Base-by-base conservation (phyloP, 106 monocot species). In the Phalaenopsis aphrodite region DNA sequence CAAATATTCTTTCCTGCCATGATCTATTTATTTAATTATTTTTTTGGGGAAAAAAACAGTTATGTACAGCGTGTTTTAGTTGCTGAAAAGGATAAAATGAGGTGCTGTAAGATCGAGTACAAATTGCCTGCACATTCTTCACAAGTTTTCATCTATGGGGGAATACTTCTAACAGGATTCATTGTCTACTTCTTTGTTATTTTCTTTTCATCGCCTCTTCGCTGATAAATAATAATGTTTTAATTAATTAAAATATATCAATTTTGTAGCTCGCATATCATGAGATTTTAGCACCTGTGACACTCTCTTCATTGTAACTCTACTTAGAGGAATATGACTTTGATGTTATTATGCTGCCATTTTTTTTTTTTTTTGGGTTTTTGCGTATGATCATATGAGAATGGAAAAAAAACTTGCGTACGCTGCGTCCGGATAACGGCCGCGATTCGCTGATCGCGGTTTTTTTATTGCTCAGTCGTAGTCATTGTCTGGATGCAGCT, bases 171-270 rank as follows among this genome's bases (percentile, higher is more conserved):
- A 15, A 90, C 94, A 64, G 97, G 97, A 46, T 94, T 97, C 64
- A 18, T 94, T 36, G 94, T 97, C 4, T 97, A 97, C 79, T 97
- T 92, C 18, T 78, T 94, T 56, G 97, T 97, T 72, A 97, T 97
- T 69, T 97, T 92, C 87, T 97, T 94, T 77, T 92, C 97, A 74
- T 86, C 88, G 1, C 97, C 97, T 4, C 92, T 97, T 18, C 97
- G 94, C 76, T 97, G 56, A 87, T 72, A 18, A 5, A 38, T 42
- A 17, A 73, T 18, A 73, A 43, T 41, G 45, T 0, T 52, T 12
- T 45, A 6, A 19, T 18, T 19, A 5, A 21, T 75, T 14, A 47
- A 45, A n/a, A 2, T 23, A 7, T 2, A 2, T 19, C 76, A 48
- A 43, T 48, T 46, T 48, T 48, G 45, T 76, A 46, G 23, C 43